phyloP scores from a whole-genome alignment of 306 rosid genomes.

The Trichosanthes truncata region DNA sequence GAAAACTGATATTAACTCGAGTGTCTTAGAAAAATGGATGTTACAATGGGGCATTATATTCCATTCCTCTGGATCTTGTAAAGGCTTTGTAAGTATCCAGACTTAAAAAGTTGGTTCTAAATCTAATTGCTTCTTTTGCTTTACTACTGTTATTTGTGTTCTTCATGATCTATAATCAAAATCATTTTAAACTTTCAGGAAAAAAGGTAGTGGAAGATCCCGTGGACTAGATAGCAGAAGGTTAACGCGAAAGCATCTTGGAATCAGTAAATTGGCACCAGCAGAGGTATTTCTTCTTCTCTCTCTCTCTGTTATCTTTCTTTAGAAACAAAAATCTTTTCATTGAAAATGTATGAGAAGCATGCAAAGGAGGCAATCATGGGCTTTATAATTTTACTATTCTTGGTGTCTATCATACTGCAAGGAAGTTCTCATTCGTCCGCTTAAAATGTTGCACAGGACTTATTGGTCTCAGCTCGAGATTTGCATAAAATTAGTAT shows the following conservation, averaged over 20 bases:
- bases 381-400: background rate
- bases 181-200: slow-evolving; percentile 46
- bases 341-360: background rate
- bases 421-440: slow-evolving; percentile 6
- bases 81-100: background rate
- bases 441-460: slow-evolving; percentile 37
- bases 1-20: background rate
- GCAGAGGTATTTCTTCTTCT: slow-evolving; percentile 46
- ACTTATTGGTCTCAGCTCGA: slow-evolving; percentile 31
- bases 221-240: slow-evolving; percentile 66
- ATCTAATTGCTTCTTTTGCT: background rate
- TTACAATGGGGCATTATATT: background rate
- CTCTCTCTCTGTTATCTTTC: background rate
- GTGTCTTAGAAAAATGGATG: background rate
- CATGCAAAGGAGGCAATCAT: background rate
- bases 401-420: background rate
- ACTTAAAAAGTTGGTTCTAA: background rate
- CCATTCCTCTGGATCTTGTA: background rate
- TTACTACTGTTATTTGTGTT: background rate
- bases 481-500: slow-evolving; percentile 28
- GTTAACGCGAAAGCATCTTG: slow-evolving; percentile 61
- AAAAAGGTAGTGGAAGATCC: slow-evolving; percentile 56
- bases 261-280: slow-evolving; percentile 67
- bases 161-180: background rate
- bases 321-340: background rate